Conservation (phyloP, 1,139 yeast species). For the Taiozyma onychis region DNA sequence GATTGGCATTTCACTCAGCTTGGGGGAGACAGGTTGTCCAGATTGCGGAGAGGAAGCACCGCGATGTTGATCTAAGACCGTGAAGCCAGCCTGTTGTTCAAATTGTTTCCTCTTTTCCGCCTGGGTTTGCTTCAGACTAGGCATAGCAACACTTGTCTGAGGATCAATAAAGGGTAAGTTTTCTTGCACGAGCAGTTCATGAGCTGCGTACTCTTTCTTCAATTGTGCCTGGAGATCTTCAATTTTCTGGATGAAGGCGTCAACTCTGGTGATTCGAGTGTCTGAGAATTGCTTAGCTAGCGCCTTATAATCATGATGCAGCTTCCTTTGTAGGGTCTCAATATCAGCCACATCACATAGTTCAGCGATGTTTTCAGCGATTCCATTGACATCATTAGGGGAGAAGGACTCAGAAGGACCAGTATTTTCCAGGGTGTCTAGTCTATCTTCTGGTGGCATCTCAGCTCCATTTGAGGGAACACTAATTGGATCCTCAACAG, state of each 20-base stretch:
- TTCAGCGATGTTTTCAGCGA: conserved; percentile 6
- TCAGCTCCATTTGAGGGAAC: background rate
- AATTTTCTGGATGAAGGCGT: conserved; percentile 25
- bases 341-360: conserved; percentile 14
- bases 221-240: conserved; percentile 17
- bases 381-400: background rate
- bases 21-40: conserved; percentile 5
- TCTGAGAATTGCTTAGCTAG: conserved; percentile 25
- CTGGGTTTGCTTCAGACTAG: background rate
- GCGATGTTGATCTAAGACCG: conserved; percentile 2
- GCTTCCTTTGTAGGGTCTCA: conserved; percentile 20
- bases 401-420: background rate
- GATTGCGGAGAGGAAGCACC: conserved; percentile 6
- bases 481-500: background rate
- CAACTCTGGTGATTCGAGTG: conserved; percentile 26
- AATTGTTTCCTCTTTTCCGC: background rate
- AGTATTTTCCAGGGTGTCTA: background rate
- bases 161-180: conserved; percentile 11
- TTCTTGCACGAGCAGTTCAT: conserved; percentile 8
- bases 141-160: conserved; percentile 8
- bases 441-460: background rate
- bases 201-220: conserved; percentile 3
- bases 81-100: conserved; percentile 1
- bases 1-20: conserved; percentile 16
- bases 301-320: conserved; percentile 26